Evolutionary conservation across 257 asterid species (phyloP), one percentile per base, ranked within the genome.

Genomic region (Ilex aquifolium): DNA sequence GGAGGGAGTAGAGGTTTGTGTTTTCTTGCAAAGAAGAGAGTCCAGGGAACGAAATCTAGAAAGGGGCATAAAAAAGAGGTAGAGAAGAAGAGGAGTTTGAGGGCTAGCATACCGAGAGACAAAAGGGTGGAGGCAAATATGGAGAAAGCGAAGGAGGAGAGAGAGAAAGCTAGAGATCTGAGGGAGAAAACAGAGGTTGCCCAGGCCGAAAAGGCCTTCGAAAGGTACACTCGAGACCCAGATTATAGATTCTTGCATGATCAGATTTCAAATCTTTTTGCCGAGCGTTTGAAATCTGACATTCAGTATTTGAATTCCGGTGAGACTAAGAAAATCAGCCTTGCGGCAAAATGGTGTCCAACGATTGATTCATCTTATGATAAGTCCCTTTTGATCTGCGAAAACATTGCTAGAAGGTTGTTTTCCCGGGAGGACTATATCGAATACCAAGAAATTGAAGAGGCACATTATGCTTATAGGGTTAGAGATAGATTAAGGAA

Each of bases 331-430:
- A 68, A 76, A 12, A 78, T 81, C n/a, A 74, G 79, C 32, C 72
- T 81, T 27, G 87, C 90, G 4, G 81, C 82, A 3, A 84, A 81
- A 52, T 84, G 87, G 91, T 84, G 85, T 46, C 88, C 91, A 8
- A 44, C 76, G 15, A 60, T 84, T 46, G 91, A 79, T 68, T 81
- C 88, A 0, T 77, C 85, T 0, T 84, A 81, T 32, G 88, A 84
- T 60, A 77, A 71, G 66, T 74, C 82, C 11, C 74, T 79, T 13
- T 42, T 81, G 73, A 63, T 81, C 31, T 84, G 87, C 12, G 82
- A 74, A 52, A 77, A 76, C 71, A 62, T 84, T 31, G 79, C 80
- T 9, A 69, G 72, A 32, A 60, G 60, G 49, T 7, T 81, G 72
- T 85, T 79, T 29, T 88, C 88, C 0, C 70, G 50, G 55, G 82